These are phyloP conservation scores for Trypanosoma lewisi DNA, from an alignment of 208 protist genomes.

Conservation along the genomic window DNA sequence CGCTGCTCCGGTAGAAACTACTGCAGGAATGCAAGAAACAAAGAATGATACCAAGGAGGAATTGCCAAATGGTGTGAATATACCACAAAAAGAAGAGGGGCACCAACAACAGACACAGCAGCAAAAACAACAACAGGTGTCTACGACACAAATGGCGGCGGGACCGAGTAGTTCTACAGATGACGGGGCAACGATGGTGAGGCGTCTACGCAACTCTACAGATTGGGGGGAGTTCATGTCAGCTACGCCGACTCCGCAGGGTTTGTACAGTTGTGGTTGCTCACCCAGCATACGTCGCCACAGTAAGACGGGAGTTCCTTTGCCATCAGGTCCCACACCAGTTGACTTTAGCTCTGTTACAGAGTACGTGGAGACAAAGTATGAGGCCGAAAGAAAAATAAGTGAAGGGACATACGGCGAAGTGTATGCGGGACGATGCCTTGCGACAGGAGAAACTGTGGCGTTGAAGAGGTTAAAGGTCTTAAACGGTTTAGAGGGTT, in stretches of 20 bases:
- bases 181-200: not conserved
- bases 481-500: constrained; percentile 76
- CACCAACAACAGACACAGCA: too few species aligned
- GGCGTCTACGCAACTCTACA: constrained; percentile 14
- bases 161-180: not conserved
- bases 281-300: constrained; percentile 37
- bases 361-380: constrained; percentile 55
- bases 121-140: too few species aligned
- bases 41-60: not conserved
- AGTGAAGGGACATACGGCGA: constrained; percentile 97
- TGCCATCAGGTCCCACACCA: constrained; percentile 48
- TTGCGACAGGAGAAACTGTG: constrained; percentile 50
- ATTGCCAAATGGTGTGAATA: not conserved
- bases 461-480: constrained; percentile 87
- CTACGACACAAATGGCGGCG: too few species aligned
- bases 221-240: constrained; percentile 22
- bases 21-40: not conserved
- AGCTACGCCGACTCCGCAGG: constrained; percentile 43
- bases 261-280: constrained; percentile 24
- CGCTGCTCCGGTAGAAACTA: too few species aligned
- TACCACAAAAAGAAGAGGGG: too few species aligned
- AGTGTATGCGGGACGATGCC: constrained; percentile 82
- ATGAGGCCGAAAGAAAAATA: constrained; percentile 82
- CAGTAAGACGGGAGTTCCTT: constrained; percentile 43
- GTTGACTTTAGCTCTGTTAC: constrained; percentile 54